Evolutionary conservation across 2,329 filamentous ascomycete species (phyloP), one percentile per base, ranked within the genome.

Genomic region (Pyricularia sp.): DNA sequence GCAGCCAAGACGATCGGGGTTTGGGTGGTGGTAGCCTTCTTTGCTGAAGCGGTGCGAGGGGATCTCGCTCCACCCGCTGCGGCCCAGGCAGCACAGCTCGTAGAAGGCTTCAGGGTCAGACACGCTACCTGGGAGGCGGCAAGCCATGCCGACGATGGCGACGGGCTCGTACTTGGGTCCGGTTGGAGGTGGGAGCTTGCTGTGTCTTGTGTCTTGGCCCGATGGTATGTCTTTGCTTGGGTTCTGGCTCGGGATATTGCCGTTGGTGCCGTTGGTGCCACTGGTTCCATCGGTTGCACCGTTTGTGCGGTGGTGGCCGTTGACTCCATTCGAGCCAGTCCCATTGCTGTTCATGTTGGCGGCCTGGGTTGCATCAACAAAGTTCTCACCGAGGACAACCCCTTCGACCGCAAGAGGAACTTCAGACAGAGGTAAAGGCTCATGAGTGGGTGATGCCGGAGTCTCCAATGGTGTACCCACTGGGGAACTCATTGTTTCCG

Each of bases 61-160:
- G 1, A 76, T 69, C 62, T 71, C 65, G 5, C 67, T 69, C 72
- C 72, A 74, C 19, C 70, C 71, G 62, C 68, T 70, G 9, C 72
- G 68, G 22, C 69, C 68, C 4, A 71, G 69, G 62, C 69, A 72
- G 44, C 74, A 65, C 66, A 75, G 69, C 13, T 70, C 66, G 66
- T 72, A 75, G 53, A 75, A 73, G 31, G 74, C 71, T 57, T 70
- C 72, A 3, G 70, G 70, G 13, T 68, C 71, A 0, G 71, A 72
- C 9, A 73, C 71, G n/a, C 69, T 68, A 12, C 72, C 71, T 0
- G 72, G 70, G 26, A 73, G 68, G 26, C 73, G 72, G 66, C 72
- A 73, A 33, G 72, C 68, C 71, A 74, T 74, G 67, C 72, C 73
- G 26, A 75, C 68, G 55, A 75, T 73, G 68, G 73, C 73, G 13